These are phyloP conservation scores for Violaceomyces palustris DNA, from an alignment of 1,284 basidiomycete genomes.

Conservation along the genomic window DNA sequence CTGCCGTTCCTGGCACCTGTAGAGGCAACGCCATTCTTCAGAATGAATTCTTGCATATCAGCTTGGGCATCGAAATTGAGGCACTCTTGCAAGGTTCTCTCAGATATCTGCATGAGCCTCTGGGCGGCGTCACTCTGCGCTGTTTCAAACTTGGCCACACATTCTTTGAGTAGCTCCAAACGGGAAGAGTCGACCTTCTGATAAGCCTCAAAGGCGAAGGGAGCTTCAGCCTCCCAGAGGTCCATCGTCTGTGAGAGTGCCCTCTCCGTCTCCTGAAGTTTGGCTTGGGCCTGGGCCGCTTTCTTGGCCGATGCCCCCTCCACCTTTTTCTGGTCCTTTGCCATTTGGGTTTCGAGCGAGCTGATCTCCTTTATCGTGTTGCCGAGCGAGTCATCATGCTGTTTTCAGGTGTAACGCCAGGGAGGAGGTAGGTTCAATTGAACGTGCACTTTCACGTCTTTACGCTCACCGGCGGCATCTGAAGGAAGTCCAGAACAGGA, in stretches of 20 bases:
- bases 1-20: slow-evolving; percentile 8
- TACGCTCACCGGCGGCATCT: neutral
- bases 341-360: slow-evolving; percentile 44
- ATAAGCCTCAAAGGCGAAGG: slow-evolving; percentile 39
- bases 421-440: neutral
- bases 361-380: slow-evolving; percentile 41
- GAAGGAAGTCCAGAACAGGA: neutral
- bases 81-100: slow-evolving; percentile 41
- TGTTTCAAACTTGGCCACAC: slow-evolving; percentile 40
- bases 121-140: slow-evolving; percentile 43
- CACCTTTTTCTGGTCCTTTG: slow-evolving; percentile 46
- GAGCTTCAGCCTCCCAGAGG: slow-evolving; percentile 41
- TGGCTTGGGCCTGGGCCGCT: slow-evolving; percentile 26
- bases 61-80: slow-evolving; percentile 37
- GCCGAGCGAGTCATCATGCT: slow-evolving; percentile 42
- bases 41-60: slow-evolving; percentile 45
- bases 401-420: no score
- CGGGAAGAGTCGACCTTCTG: slow-evolving; percentile 44
- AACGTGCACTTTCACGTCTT: no score
- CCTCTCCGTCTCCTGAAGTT: slow-evolving; percentile 37
- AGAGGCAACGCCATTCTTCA: slow-evolving; percentile 18
- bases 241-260: slow-evolving; percentile 29
- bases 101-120: slow-evolving; percentile 35
- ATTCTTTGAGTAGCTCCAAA: slow-evolving; percentile 43
- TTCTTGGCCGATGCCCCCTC: slow-evolving; percentile 44